Evolutionary conservation across 2,329 filamentous ascomycete genomes (phyloP), one percentile per base, ranked within the genome.

Genomic region (Pestalotiopsis sp.): DNA sequence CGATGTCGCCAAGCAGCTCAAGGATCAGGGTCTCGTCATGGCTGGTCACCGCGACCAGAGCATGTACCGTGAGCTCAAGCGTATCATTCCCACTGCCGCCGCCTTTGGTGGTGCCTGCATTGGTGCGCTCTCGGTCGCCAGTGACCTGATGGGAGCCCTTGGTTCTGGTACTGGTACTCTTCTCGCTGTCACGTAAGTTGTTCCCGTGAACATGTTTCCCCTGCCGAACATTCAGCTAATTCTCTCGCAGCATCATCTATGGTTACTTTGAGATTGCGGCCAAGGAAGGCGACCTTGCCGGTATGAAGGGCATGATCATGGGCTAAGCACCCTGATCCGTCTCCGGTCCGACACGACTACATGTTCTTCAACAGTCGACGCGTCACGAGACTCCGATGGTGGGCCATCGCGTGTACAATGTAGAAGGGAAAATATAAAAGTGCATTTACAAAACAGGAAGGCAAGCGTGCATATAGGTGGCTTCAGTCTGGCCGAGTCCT

Each of bases 1-100:
- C 79, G 96, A 99, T 80, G 97, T 99, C 74, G 96, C 96, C 78
- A 99, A 99, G 91, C 96, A 98, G 86, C 91, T 99, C 82, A 99
- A 99, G 91, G 97, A 99, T 79, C 96, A 99, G 85, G 96, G 96
- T 81, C 92, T 99, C 69, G 95, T 99, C 76, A 99, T 99, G 97
- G 95, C 96, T 78, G 96, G 96, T 79, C 96, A 99, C 88, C 94
- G 96, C 85, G 97, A 99, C 83, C 95, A 98, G 89, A 97, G 93
- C 87, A 99, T 99, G 96, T 99, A 99, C 91, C 97, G 97, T 89
- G 96, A 99, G 86, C 90, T 99, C 73, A 99, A 99, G 93, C 93
- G 96, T 79, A 96, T 99, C 78, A 99, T 99, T 74, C 97, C 96
- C 72, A 98, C 96, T 70, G 97, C 96, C 71, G 96, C 96, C 73